Base-by-base conservation (phyloP, 2,329 filamentous ascomycete genomes). In the Ophiostoma sp. region DNA sequence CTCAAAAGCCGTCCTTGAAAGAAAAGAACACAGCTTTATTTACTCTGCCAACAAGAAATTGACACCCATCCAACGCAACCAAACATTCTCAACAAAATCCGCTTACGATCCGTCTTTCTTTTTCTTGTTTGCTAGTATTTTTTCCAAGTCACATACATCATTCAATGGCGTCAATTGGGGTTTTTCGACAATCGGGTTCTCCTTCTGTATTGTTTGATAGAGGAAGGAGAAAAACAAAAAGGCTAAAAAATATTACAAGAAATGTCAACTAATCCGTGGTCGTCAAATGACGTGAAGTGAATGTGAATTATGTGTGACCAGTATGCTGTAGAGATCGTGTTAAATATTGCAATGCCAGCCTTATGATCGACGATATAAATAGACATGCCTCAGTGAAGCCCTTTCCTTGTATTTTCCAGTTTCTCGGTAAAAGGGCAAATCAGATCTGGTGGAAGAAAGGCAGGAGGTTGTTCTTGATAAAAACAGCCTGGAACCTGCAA, bases 161-260 rank as follows among this genome's bases (percentile, higher is more conserved):
- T 33, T 15, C 61, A 45, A 48, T 36, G 69, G 69, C 42, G 69
- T 61, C 69, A 19, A 61, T 19, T 45, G 52, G 50, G 68, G 12
- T 19, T 42, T 42, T 31, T 61, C 55, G 52, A 19, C 50, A 42
- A 19, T 61, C 52, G 69, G 69, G 39, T 70, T 52, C 25, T 3
- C 6, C 15, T 48, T 48, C 42, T 48, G 12, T 36, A 12, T 48
- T 70, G 36, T 48, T 70, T 70, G 15, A 50, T 70, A 70, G 69
- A 70, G 48, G 22, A 48, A 69, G 28, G 52, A n/a, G 39, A 59
- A 33, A 6, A 59, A 17, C 9, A 59, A 61, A 31, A 36, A 61
- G 33, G 31, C 57, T n/a, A 39, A 61, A 36, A 61, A 61, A n/a
- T n/a, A n/a, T n/a, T n/a, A 5, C 57, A 36, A 22, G 57, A 61